Conservation (phyloP, 2,329 filamentous ascomycete species). For the Akanthomyces lecanii region DNA sequence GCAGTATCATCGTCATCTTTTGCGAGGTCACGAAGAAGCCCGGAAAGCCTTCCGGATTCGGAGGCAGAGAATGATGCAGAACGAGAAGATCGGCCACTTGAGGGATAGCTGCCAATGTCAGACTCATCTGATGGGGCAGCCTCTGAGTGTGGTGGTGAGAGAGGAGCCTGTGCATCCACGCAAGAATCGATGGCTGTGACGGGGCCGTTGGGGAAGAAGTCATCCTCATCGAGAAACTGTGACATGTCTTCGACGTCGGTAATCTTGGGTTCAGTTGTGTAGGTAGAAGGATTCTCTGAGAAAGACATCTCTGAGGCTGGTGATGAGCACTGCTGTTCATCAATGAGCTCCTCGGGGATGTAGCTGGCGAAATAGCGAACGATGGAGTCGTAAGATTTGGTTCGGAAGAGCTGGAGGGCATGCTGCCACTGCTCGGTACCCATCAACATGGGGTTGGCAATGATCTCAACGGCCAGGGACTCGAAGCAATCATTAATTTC, state of each 20-base stretch:
- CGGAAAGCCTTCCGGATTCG: constrained; percentile 37
- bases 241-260: constrained; percentile 37
- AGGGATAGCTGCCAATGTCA: constrained; percentile 19
- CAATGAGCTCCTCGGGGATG: constrained; percentile 46
- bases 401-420: constrained; percentile 56
- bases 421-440: constrained; percentile 56
- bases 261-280: constrained; percentile 35
- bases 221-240: constrained; percentile 42
- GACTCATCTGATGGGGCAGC: constrained; percentile 44
- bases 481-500: constrained; percentile 54
- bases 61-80: constrained; percentile 51
- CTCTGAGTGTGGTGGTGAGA: constrained; percentile 46
- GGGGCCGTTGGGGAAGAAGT: constrained; percentile 28
- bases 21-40: constrained; percentile 26
- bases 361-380: constrained; percentile 58
- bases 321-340: constrained; percentile 30
- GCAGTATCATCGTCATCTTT: constrained; percentile 39
- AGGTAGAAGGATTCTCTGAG: constrained; percentile 22
- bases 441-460: constrained; percentile 55
- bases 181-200: constrained; percentile 43
- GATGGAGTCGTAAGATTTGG: constrained; percentile 55
- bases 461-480: constrained; percentile 56
- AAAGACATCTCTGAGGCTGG: constrained; percentile 33
- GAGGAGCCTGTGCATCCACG: constrained; percentile 27
- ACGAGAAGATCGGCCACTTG: constrained; percentile 41